Evolutionary conservation across 129 eudicot species (phyloP).

Genomic region (Logfia minima): DNA sequence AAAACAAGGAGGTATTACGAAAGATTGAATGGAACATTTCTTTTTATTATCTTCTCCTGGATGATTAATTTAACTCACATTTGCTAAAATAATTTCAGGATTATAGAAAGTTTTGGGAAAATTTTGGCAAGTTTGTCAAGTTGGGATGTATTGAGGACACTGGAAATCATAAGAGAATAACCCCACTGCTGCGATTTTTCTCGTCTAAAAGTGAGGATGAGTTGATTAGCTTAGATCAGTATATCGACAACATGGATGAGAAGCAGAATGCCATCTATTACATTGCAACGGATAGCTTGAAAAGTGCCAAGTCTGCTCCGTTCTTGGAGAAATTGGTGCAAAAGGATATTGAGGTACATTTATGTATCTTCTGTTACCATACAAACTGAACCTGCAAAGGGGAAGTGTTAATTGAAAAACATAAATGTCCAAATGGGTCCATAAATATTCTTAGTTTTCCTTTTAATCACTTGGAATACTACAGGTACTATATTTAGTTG

Average conservation of each 20-base stretch:
- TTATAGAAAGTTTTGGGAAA: slow-evolving; percentile 97
- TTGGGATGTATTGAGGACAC: slow-evolving; percentile 91
- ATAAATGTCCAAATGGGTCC: not conserved
- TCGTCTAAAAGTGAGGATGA: slow-evolving; percentile 86
- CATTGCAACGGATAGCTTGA: slow-evolving; percentile 89
- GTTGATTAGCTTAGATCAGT: slow-evolving; percentile 75
- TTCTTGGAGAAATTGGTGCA: slow-evolving; percentile 91
- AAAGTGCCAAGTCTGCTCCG: slow-evolving; percentile 95
- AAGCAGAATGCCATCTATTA: slow-evolving; percentile 88
- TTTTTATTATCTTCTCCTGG: not conserved
- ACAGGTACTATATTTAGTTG: slow-evolving; percentile 59
- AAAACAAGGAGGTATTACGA: slow-evolving; percentile 77
- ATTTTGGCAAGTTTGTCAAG: slow-evolving; percentile 84
- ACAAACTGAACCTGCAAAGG: not conserved
- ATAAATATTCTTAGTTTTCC: not conserved
- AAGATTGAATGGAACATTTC: not conserved
- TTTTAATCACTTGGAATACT: not conserved
- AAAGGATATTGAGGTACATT: slow-evolving; percentile 78
- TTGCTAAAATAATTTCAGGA: slow-evolving; percentile 50
- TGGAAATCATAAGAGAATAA: slow-evolving; percentile 83
- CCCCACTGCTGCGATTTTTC: slow-evolving; percentile 74
- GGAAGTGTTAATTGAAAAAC: not conserved
- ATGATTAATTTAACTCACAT: not conserved
- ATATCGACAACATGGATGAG: slow-evolving; percentile 85
- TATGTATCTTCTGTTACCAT: not conserved